phyloP scores from a whole-genome alignment of 139 green algal genomes.

The Tetraselmis striata region DNA sequence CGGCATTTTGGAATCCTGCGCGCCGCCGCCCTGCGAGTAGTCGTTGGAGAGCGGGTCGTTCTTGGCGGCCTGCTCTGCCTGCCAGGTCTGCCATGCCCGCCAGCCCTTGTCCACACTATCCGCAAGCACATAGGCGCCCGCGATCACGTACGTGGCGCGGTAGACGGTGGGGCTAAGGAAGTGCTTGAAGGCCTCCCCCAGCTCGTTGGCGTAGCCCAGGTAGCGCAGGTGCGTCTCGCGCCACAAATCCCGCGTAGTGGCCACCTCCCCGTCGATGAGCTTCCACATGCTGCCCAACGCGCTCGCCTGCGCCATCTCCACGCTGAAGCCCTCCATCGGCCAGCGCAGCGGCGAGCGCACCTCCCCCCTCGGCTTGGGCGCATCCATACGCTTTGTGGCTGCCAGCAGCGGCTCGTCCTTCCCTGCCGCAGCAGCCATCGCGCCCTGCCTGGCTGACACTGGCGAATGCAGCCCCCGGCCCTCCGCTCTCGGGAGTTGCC shows the following conservation, averaged over 20 bases:
- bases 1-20: background rate
- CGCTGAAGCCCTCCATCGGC: background rate
- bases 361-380: background rate
- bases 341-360: background rate
- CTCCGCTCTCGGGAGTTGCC: too few relatives aligned
- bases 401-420: background rate
- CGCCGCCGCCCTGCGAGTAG: background rate
- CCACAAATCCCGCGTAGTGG: background rate
- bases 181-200: slow-evolving; percentile 8
- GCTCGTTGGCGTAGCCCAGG: slow-evolving; percentile 11
- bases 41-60: background rate
- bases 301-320: background rate
- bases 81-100: background rate
- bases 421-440: background rate
- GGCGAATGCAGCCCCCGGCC: too few relatives aligned
- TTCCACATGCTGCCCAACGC: background rate
- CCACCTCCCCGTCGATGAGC: background rate
- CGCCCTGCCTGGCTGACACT: background rate
- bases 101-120: slow-evolving; percentile 7
- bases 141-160: slow-evolving; percentile 3
- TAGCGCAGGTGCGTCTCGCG: background rate
- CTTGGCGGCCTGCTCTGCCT: background rate
- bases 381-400: background rate
- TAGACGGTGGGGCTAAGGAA: slow-evolving; percentile 1
- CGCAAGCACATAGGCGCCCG: slow-evolving; percentile 1